Conservation (phyloP, 106 monocot species). For the Platanthera guangdongensis region DNA sequence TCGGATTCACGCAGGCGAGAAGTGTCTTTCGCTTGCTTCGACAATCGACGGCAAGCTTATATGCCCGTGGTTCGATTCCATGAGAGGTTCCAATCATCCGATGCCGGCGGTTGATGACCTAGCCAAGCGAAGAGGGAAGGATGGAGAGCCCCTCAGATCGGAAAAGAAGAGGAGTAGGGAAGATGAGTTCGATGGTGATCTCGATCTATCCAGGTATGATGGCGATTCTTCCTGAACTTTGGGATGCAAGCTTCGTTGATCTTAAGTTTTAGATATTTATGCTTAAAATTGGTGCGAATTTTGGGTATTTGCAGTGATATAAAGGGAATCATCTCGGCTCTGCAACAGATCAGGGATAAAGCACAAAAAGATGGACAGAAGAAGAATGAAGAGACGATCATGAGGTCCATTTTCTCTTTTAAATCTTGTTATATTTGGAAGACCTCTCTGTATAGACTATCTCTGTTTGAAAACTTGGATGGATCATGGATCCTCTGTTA, state of each 20-base stretch:
- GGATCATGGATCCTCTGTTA: neutral
- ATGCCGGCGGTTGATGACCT: conserved; percentile 29
- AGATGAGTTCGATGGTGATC: conserved; percentile 33
- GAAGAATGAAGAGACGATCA: conserved; percentile 64
- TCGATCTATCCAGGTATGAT: conserved; percentile 46
- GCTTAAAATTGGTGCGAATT: neutral
- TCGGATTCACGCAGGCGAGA: neutral
- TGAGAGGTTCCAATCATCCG: neutral
- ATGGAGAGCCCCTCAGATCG: conserved; percentile 18
- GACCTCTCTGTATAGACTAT: neutral
- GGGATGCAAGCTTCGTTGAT: neutral
- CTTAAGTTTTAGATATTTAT: neutral
- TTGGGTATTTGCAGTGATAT: conserved; percentile 40
- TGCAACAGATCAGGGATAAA: conserved; percentile 75
- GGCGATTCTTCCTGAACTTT: neutral
- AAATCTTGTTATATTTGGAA: neutral
- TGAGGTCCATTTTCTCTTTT: conserved; percentile 27
- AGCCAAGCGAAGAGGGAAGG: conserved; percentile 34
- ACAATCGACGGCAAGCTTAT: neutral
- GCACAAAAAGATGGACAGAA: conserved; percentile 73
- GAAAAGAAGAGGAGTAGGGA: conserved; percentile 28
- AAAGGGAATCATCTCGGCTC: conserved; percentile 58
- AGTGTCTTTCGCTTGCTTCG: neutral
- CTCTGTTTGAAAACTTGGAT: neutral
- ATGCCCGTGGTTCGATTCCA: neutral